A percentile compares a stretch with the other conserved stretches of the same genome.
These are phyloP conservation scores for Candida sojae DNA, from an alignment of 1,139 yeast genomes.

Conservation along the genomic window DNA sequence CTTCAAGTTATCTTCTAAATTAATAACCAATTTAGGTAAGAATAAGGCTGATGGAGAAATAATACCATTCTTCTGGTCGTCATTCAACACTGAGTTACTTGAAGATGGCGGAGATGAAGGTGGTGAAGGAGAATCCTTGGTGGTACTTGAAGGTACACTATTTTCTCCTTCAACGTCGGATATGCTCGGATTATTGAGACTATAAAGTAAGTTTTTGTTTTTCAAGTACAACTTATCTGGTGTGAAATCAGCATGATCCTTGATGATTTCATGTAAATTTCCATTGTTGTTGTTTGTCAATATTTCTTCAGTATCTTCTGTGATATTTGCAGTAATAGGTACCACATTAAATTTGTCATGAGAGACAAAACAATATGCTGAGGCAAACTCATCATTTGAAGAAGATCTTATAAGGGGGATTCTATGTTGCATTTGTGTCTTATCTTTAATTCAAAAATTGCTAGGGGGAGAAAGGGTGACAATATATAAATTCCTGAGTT, in stretches of 20 bases:
- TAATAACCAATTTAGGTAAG: constrained; percentile 38
- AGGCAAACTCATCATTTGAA: constrained; percentile 2
- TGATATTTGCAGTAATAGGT: constrained; percentile 23
- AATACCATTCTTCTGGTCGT: neutral
- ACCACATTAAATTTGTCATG: constrained; percentile 40
- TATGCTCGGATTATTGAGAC: constrained; percentile 45
- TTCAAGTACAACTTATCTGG: constrained; percentile 30
- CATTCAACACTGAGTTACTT: neutral
- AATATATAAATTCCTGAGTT: neutral
- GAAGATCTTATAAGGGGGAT: neutral
- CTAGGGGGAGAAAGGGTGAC: neutral
- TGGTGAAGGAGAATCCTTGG: constrained; percentile 8
- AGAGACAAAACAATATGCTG: constrained; percentile 42
- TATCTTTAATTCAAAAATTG: neutral
- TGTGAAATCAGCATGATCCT: constrained; percentile 18
- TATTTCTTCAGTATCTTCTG: constrained; percentile 2
- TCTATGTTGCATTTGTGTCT: neutral
- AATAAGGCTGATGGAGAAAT: constrained; percentile 38
- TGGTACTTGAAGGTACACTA: constrained; percentile 2
- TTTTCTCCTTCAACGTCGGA: constrained; percentile 40
- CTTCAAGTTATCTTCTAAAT: constrained; percentile 31
- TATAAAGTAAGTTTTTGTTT: constrained; percentile 40
- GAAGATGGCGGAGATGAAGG: constrained; percentile 18
- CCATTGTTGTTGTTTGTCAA: neutral
- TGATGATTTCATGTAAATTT: neutral